Evolutionary conservation across 441 rosid genomes (phyloP), one percentile per base, ranked within the genome.

Genomic region (Gossypium gossypioides): DNA sequence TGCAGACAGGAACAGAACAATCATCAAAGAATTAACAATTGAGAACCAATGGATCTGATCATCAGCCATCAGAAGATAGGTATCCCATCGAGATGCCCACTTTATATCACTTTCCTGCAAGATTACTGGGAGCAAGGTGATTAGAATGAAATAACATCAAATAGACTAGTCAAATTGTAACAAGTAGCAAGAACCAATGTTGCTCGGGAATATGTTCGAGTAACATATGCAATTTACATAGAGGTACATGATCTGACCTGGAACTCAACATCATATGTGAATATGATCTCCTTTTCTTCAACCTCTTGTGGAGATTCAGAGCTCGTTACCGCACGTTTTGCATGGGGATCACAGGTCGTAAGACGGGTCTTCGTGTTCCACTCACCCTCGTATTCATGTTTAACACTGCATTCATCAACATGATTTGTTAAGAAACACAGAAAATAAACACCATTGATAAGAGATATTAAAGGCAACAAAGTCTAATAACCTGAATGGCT

Each of bases 11-110:
- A 93, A 93, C 61, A 93, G 90, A 66, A 93, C 96, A 76, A 93
- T 91, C 96, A 91, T 93, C 86, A 91, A 78, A 2, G 98, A 93
- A 72, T 93, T 91, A 68, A 93, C 89, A 1, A 93, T 86, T 5
- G 97, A 93, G 75, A 93, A 90, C 97, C 98, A 93, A 72, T 93
- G 97, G 68, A 93, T 93, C 80, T 91, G 93, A 84, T 91, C 97
- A 77, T 93, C 98, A 32, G 91, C 90, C 95, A 89, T 88, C 68
- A 90, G 79, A 73, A 91, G 97, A 80, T 93, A 93, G 4, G 98
- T 86, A 77, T 93, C 98, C 98, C 98, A 91, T 18, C 98, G 84
- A 8, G 93, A 93, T 2, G 93, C 97, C 98, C 97, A 93, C 85
- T 90, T 93, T 71, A 93, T 87, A 52, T 88, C 89, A 79, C 98